Percentiles rank a stretch among this genome's conserved stretches.
These are phyloP conservation scores for Tolypocladium endophyticum DNA, from an alignment of 2,329 filamentous ascomycete species.

Conservation along the genomic window DNA sequence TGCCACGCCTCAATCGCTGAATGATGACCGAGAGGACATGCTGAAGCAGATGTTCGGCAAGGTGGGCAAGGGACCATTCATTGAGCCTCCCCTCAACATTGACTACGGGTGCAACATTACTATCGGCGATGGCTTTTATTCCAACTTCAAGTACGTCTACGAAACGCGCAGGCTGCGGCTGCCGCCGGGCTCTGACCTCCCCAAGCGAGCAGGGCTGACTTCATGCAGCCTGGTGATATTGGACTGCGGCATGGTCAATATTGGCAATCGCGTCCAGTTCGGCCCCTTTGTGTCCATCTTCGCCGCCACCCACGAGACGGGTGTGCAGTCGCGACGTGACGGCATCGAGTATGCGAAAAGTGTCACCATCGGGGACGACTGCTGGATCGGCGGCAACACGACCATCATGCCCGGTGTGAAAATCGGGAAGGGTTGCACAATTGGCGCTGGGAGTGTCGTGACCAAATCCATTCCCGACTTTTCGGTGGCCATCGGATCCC, in stretches of 20 bases:
- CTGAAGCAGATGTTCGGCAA: conserved; percentile 38
- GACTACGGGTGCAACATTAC: conserved; percentile 58
- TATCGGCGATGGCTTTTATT: conserved; percentile 52
- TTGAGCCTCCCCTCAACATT: conserved; percentile 51
- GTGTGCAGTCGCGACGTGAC: conserved; percentile 38
- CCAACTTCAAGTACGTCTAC: conserved; percentile 31
- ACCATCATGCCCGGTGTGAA: conserved; percentile 41
- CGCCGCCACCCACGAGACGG: conserved; percentile 61
- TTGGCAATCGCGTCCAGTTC: conserved; percentile 61
- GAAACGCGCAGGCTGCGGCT: background rate
- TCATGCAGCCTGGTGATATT: conserved; percentile 45
- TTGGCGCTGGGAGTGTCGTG: conserved; percentile 39
- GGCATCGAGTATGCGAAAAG: conserved; percentile 34
- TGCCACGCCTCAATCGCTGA: conserved; percentile 27
- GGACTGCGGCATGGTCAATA: conserved; percentile 60
- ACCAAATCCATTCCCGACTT: conserved; percentile 38
- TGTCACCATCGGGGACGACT: conserved; percentile 40
- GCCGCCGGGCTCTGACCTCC: background rate
- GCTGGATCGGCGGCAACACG: conserved; percentile 42
- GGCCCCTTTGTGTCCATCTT: conserved; percentile 64
- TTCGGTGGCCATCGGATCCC: conserved; percentile 36
- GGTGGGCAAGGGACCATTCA: conserved; percentile 40
- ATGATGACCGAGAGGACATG: conserved; percentile 29
- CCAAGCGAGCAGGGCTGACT: background rate
- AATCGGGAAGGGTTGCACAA: conserved; percentile 39